Evolutionary conservation across 495 filamentous ascomycete species (phyloP), one percentile per base, ranked within the genome.

Genomic region (Parmelia sp.): DNA sequence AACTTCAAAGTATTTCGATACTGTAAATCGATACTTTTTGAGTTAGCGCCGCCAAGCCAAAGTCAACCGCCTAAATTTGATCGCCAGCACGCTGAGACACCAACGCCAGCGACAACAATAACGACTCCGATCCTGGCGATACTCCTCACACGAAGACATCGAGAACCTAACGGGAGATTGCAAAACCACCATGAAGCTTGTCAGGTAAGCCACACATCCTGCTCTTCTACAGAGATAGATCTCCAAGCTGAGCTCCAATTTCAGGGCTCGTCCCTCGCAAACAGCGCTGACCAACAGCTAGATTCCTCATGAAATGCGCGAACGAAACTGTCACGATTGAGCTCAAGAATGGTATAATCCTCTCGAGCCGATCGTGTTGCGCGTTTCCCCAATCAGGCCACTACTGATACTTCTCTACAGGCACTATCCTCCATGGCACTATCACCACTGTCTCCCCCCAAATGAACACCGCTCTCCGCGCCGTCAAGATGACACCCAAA

Each of bases 321-420:
- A 97, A 97, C 76, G 94, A 98, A 79, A 95, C 93, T 64, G 94
- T 97, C 64, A 96, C 93, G 14, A 86, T 98, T 70, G 94, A 98
- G 80, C 82, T 97, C 65, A 98, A 98, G 75, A 97, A 97, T 85
- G 94, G 93, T 93, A 76, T 61, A 73, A 68, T 8, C 35, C 60
- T 37, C 56, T 45, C 27, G 56, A 47, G 45, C 60, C 25, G n/a
- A 19, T 29, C 63, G 45, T 45, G 19, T 62, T 62, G 25, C 23
- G 33, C 44, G 49, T 58, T 49, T 37, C 53, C 45, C 6, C 39
- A 25, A 59, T 62, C 47, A 23, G 40, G 37, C 47, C 47, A 25
- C 25, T 39, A 60, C 53, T 64, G 62, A 69, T 58, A 45, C 35
- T 27, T 56, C 37, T 65, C 31, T 39, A 64, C 63, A 96, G 92